Conservation (phyloP, 306 rosid species). For the Quercus dentata region DNA sequence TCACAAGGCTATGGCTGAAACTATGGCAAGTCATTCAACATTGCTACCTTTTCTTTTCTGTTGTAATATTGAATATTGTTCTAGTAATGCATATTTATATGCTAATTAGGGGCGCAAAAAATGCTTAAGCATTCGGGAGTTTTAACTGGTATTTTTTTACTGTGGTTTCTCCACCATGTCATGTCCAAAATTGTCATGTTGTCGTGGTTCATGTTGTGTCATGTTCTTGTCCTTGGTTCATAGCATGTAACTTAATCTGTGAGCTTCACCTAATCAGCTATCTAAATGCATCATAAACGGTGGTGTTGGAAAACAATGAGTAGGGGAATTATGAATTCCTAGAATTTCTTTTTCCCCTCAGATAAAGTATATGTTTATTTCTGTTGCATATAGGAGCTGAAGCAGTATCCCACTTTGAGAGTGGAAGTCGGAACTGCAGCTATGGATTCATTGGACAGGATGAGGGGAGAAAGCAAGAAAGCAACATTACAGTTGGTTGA, state of each 20-base stretch:
- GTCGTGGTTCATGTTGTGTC: no score
- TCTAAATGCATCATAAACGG: not conserved
- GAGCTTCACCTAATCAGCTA: not conserved
- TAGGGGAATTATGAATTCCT: not conserved
- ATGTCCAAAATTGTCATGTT: no score
- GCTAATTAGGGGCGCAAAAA: not conserved
- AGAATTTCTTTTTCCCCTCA: not conserved
- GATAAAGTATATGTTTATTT: conserved; percentile 4
- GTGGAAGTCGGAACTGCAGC: conserved; percentile 86
- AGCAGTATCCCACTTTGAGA: conserved; percentile 87
- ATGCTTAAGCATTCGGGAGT: not conserved
- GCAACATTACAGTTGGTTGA: conserved; percentile 78
- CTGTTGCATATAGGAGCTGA: conserved; percentile 56
- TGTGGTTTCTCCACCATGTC: no score
- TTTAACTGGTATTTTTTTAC: not conserved
- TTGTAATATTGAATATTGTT: not conserved
- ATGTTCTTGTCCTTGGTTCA: no score
- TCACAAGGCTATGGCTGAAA: conserved; percentile 77
- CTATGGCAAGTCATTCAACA: conserved; percentile 47
- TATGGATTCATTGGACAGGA: conserved; percentile 67
- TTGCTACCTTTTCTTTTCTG: not conserved
- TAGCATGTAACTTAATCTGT: not conserved
- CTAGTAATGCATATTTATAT: not conserved
- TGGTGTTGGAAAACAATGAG: not conserved
- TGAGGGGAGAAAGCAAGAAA: conserved; percentile 90